Evolutionary conservation across 2,329 filamentous ascomycete species (phyloP).

Genomic region (Chaetomium olivaceum): DNA sequence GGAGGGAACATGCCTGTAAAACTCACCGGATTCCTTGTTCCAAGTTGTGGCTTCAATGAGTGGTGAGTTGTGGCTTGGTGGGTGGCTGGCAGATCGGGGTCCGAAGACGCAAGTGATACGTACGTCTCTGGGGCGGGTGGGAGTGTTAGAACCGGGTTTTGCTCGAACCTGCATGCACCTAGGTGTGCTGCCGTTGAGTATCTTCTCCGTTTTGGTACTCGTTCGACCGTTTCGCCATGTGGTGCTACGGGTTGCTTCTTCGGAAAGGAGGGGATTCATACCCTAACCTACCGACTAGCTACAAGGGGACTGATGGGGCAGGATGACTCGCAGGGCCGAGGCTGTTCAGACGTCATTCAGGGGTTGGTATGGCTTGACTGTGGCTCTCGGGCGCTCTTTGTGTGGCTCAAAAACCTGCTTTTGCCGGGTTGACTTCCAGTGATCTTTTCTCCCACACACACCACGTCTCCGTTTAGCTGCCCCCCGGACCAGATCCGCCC

Average conservation of each 20-base stretch:
- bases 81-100: neutral
- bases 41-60: neutral
- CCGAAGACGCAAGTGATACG: neutral
- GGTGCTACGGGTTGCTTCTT: neutral
- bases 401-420: conserved; percentile 6
- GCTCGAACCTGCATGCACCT: neutral
- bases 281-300: neutral
- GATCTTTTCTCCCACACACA: neutral
- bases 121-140: neutral
- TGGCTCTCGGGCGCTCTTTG: neutral
- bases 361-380: conserved; percentile 5
- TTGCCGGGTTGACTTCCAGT: neutral
- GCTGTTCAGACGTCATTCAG: conserved; percentile 8
- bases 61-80: neutral
- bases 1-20: neutral
- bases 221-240: conserved; percentile 1
- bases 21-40: neutral
- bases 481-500: neutral
- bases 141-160: neutral
- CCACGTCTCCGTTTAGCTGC: neutral
- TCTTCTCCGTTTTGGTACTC: neutral
- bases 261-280: neutral
- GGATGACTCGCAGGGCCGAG: neutral
- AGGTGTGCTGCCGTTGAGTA: neutral
- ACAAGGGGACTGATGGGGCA: neutral